phyloP scores from a whole-genome alignment of 2,329 filamentous ascomycete species.

The Stagonosporopsis chrysanthemi region DNA sequence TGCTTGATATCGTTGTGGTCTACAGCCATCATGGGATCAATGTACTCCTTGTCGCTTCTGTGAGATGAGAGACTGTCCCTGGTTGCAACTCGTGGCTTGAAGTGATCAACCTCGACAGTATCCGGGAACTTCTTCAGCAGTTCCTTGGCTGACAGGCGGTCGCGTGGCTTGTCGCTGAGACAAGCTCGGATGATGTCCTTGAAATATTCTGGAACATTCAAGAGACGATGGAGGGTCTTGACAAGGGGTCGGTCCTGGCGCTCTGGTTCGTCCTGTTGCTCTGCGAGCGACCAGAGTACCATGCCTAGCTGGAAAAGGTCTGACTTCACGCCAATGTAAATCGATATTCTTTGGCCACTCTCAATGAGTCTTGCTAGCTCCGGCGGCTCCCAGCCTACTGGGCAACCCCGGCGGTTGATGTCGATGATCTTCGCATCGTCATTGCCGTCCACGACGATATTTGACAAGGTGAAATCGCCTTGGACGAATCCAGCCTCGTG shows the following conservation, averaged over 20 bases:
- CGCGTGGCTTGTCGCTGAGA: constrained; percentile 75
- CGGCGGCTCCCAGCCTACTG: constrained; percentile 96
- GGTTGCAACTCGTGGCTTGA: constrained; percentile 26
- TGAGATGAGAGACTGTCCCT: constrained; percentile 51
- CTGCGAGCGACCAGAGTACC: constrained; percentile 92
- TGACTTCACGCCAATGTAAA: constrained; percentile 98
- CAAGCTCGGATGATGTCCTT: constrained; percentile 77
- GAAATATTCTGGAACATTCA: constrained; percentile 80
- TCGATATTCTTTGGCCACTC: constrained; percentile 86
- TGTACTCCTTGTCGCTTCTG: constrained; percentile 57
- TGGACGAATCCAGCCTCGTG: constrained; percentile 97
- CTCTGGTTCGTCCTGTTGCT: constrained; percentile 89
- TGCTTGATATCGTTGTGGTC: constrained; percentile 54
- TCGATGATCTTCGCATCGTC: constrained; percentile 96
- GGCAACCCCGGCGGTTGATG: constrained; percentile 96
- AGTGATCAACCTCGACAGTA: constrained; percentile 15
- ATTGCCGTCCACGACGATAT: constrained; percentile 88
- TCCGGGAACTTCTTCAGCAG: constrained; percentile 61
- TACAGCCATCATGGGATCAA: constrained; percentile 55
- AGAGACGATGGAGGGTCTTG: constrained; percentile 38
- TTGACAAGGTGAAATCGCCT: constrained; percentile 95
- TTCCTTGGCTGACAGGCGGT: constrained; percentile 74
- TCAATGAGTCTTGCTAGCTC: constrained; percentile 87
- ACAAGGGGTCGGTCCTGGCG: constrained; percentile 71
- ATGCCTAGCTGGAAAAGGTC: constrained; percentile 96